Percentiles rank a stretch among this genome's conserved stretches.
Conservation (phyloP, 2,329 filamentous ascomycete genomes). For the Aplosporella prunicola region DNA sequence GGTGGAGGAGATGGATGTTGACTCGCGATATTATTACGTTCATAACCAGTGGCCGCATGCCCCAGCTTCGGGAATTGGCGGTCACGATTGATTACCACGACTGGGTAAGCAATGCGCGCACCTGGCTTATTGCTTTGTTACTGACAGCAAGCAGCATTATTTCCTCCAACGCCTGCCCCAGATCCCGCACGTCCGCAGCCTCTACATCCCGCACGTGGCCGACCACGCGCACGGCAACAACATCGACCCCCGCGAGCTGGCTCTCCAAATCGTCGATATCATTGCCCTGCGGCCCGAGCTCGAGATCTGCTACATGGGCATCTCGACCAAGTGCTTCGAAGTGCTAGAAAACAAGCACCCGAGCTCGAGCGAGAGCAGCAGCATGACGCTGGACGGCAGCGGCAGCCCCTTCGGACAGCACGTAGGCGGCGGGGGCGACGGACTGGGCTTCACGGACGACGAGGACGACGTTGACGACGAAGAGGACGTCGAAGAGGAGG, state of each 20-base stretch:
- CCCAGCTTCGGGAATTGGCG: conserved; percentile 59
- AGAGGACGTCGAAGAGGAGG: conserved; percentile 23
- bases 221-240: conserved; percentile 48
- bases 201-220: conserved; percentile 61
- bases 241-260: conserved; percentile 59
- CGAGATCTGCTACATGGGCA: conserved; percentile 67
- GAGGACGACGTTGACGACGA: conserved; percentile 11
- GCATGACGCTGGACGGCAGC: too few relatives aligned
- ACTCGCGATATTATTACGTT: conserved; percentile 60
- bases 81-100: conserved; percentile 65
- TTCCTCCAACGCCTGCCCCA: conserved; percentile 67
- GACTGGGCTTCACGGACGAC: conserved; percentile 11
- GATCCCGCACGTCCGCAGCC: conserved; percentile 58
- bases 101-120: conserved; percentile 52
- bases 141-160: conserved; percentile 49
- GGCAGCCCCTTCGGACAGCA: too few relatives aligned
- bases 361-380: too few relatives aligned
- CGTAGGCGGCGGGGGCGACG: conserved; percentile 9
- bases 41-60: conserved; percentile 69
- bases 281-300: conserved; percentile 67
- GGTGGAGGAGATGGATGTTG: conserved; percentile 63
- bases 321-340: conserved; percentile 72
- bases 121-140: too few relatives aligned
- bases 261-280: conserved; percentile 68
- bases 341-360: conserved; percentile 57